Evolutionary conservation across 768 basidiomycete genomes (phyloP).

Genomic region (Terana coerulea): DNA sequence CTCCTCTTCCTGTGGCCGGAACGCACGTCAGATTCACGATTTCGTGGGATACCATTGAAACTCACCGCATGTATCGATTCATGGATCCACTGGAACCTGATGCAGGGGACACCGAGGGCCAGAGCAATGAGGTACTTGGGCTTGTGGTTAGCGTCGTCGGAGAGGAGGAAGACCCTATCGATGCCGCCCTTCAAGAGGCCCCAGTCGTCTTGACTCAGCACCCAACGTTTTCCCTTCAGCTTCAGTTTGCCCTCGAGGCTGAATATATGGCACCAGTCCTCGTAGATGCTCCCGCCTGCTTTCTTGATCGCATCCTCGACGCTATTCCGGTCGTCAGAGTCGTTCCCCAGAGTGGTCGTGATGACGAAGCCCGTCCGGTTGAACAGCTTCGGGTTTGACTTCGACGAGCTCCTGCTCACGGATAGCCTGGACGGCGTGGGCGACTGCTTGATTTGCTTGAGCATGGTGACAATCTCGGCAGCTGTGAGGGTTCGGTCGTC

Average conservation of each 20-base stretch:
- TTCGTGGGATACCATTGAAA: neutral
- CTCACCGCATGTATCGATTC: slow-evolving; percentile 32
- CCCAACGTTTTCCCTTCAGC: slow-evolving; percentile 47
- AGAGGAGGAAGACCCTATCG: slow-evolving; percentile 59
- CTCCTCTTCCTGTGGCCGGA: slow-evolving; percentile 7
- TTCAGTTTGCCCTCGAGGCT: slow-evolving; percentile 49
- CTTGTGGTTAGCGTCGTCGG: slow-evolving; percentile 64
- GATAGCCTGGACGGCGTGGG: slow-evolving; percentile 50
- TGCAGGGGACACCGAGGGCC: slow-evolving; percentile 82
- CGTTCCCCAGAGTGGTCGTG: slow-evolving; percentile 40
- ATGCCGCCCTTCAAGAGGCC: slow-evolving; percentile 40
- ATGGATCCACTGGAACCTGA: slow-evolving; percentile 55
- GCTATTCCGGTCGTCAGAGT: slow-evolving; percentile 38
- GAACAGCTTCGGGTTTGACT: slow-evolving; percentile 27
- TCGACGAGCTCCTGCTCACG: slow-evolving; percentile 32
- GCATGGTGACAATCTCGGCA: slow-evolving; percentile 39
- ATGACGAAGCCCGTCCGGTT: slow-evolving; percentile 56
- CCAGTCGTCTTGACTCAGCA: slow-evolving; percentile 44
- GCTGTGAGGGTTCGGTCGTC: slow-evolving; percentile 42
- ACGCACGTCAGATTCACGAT: neutral
- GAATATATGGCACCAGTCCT: slow-evolving; percentile 59
- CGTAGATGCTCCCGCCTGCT: slow-evolving; percentile 54
- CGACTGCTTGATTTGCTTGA: slow-evolving; percentile 33
- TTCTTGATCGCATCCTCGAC: slow-evolving; percentile 41
- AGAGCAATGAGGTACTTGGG: slow-evolving; percentile 81